Conservation (phyloP, 768 basidiomycete species). For the Hypholoma fasciculare region DNA sequence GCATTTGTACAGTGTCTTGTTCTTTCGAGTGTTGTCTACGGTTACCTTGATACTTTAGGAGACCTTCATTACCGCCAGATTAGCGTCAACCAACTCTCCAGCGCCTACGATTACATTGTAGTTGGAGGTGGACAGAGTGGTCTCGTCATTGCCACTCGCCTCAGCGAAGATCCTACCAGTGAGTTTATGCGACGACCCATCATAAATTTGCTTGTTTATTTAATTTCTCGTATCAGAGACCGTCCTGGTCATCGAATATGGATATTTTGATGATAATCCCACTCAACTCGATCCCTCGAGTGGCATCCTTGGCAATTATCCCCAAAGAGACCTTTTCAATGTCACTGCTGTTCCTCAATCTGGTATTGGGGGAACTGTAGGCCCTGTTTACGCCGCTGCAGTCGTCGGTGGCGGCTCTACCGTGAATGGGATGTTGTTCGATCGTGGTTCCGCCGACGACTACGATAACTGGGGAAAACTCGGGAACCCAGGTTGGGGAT, state of each 20-base stretch:
- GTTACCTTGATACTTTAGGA: background rate
- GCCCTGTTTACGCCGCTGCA: slow-evolving; percentile 6
- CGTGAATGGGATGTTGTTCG: slow-evolving; percentile 14
- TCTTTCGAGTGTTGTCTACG: background rate
- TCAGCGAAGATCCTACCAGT: slow-evolving; percentile 11
- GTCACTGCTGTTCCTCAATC: background rate
- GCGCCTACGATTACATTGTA: background rate
- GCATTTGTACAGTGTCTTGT: background rate
- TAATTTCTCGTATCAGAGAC: background rate
- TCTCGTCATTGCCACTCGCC: slow-evolving; percentile 12
- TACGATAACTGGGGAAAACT: slow-evolving; percentile 14
- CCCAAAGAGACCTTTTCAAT: background rate
- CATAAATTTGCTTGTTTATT: too few relatives aligned
- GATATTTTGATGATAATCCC: background rate
- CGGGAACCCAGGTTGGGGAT: slow-evolving; percentile 15
- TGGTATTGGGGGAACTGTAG: background rate
- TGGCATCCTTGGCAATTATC: background rate
- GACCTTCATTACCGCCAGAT: background rate
- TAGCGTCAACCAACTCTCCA: background rate
- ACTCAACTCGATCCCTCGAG: background rate
- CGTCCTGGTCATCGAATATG: background rate
- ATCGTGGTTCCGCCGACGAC: slow-evolving; percentile 8
- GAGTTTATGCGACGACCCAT: background rate
- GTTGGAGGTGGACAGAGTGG: slow-evolving; percentile 14
- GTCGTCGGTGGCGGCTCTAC: slow-evolving; percentile 14